Conservation (phyloP, 768 basidiomycete species). For the Panellus pusillus region DNA sequence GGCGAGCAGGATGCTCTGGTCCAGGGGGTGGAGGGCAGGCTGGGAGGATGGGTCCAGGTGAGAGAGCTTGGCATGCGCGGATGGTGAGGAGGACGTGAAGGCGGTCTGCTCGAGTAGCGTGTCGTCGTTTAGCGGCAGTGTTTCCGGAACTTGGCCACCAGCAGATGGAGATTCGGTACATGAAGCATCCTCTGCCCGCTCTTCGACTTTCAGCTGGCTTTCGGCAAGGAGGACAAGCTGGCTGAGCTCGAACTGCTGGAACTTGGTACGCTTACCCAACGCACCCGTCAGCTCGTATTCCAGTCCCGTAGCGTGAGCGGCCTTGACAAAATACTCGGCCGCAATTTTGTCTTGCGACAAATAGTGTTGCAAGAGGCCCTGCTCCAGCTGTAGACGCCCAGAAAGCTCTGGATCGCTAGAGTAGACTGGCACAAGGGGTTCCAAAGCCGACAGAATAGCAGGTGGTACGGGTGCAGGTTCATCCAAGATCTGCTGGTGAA, state of each 20-base stretch:
- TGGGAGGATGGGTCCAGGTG: slow-evolving; percentile 84
- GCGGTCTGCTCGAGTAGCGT: slow-evolving; percentile 92
- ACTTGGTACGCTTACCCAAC: slow-evolving; percentile 91
- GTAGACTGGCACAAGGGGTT: slow-evolving; percentile 40
- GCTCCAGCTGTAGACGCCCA: slow-evolving; percentile 70
- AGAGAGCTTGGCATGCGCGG: slow-evolving; percentile 45
- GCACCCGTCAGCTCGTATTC: slow-evolving; percentile 92
- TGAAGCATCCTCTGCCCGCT: slow-evolving; percentile 6
- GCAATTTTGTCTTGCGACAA: slow-evolving; percentile 76
- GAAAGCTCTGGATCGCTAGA: slow-evolving; percentile 60
- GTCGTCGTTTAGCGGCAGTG: slow-evolving; percentile 88
- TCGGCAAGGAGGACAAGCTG: slow-evolving; percentile 95
- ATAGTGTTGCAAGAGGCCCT: slow-evolving; percentile 78
- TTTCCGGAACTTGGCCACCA: slow-evolving; percentile 61
- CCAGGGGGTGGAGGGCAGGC: slow-evolving; percentile 86
- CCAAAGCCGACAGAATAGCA: slow-evolving; percentile 40
- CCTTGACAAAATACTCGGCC: slow-evolving; percentile 72
- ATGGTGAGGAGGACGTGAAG: slow-evolving; percentile 72
- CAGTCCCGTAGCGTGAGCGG: slow-evolving; percentile 74
- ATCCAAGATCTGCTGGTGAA: slow-evolving; percentile 83
- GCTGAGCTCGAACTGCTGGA: slow-evolving; percentile 79
- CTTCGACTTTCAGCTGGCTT: slow-evolving; percentile 47
- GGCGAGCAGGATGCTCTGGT: slow-evolving; percentile 89
- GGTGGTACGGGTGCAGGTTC: slow-evolving; percentile 68
- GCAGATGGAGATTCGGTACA: slow-evolving; percentile 10